phyloP scores from a whole-genome alignment of 345 rosid genomes.

The Citrus maxima region DNA sequence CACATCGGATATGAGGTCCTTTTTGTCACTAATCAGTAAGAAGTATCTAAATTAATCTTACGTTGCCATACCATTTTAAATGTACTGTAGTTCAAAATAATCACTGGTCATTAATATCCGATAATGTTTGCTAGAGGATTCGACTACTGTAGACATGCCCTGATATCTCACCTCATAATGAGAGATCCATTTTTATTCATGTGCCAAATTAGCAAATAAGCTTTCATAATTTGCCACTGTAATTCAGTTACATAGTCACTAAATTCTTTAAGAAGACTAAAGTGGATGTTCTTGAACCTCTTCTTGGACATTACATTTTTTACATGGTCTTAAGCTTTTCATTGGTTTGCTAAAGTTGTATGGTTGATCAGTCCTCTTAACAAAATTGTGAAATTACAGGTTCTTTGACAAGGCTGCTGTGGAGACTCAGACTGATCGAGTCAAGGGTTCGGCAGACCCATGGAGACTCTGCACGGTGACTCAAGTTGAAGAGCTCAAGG shows the following conservation, averaged over 20 bases:
- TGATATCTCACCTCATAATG: background rate
- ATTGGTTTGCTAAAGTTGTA: background rate
- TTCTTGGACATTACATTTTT: background rate
- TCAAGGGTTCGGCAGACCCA: conserved; percentile 44
- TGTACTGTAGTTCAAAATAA: background rate
- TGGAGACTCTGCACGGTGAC: conserved; percentile 93
- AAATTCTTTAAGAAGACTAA: background rate
- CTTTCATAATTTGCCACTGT: background rate
- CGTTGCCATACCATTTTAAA: background rate
- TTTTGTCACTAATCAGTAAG: background rate
- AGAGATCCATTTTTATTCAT: background rate
- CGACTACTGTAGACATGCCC: background rate
- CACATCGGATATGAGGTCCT: background rate
- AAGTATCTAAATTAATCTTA: background rate
- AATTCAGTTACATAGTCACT: background rate
- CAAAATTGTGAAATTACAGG: conserved; percentile 28
- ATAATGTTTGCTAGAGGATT: background rate
- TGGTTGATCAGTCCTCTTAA: background rate
- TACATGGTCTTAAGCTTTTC: background rate
- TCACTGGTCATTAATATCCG: background rate
- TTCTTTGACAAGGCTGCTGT: conserved; percentile 96
- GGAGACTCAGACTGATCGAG: conserved; percentile 44
- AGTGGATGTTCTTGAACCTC: background rate
- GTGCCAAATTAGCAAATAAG: background rate
- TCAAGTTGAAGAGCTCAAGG: conserved; percentile 89